A percentile compares a stretch with the other conserved stretches of the same genome.
Conservation (phyloP, 768 basidiomycete species). For the Grammothele lineata region DNA sequence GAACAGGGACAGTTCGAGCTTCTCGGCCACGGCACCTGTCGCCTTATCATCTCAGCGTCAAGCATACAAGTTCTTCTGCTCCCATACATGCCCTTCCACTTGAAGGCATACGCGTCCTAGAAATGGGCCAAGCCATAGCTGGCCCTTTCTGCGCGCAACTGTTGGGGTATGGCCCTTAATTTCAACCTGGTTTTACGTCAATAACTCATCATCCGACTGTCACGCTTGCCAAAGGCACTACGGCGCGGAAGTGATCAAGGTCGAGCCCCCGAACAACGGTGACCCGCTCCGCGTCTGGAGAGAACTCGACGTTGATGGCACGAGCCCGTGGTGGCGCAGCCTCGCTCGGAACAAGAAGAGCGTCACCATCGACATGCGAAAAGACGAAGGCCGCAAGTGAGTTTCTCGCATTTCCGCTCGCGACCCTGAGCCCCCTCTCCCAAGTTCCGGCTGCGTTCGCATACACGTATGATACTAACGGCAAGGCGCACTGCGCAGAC, state of each 20-base stretch:
- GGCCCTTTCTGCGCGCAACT: conserved; percentile 72
- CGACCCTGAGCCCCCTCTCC: neutral
- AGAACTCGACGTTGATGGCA: conserved; percentile 65
- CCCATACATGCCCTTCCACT: conserved; percentile 43
- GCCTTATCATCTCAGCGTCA: too few relatives aligned
- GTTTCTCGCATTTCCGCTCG: conserved; percentile 14
- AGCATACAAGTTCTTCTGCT: too few relatives aligned
- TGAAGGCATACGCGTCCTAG: conserved; percentile 59
- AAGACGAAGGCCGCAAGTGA: conserved; percentile 49
- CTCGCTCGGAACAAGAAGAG: conserved; percentile 73
- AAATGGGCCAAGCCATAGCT: conserved; percentile 68
- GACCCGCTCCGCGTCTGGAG: conserved; percentile 70
- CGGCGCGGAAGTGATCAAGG: conserved; percentile 70
- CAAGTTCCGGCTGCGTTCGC: neutral
- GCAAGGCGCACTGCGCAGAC: conserved; percentile 33
- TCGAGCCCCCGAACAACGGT: conserved; percentile 59
- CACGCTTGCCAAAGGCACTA: conserved; percentile 44
- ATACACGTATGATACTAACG: too few relatives aligned
- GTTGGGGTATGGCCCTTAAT: conserved; percentile 46
- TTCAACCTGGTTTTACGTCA: neutral
- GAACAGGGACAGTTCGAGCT: too few relatives aligned
- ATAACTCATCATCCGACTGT: too few relatives aligned
- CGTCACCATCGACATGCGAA: conserved; percentile 60
- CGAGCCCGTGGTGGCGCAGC: conserved; percentile 73
- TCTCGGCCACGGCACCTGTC: too few relatives aligned